A percentile compares a stretch with the other conserved stretches of the same genome.
Conservation (phyloP, 768 basidiomycete species). For the Termitomyces bulborhizus region DNA sequence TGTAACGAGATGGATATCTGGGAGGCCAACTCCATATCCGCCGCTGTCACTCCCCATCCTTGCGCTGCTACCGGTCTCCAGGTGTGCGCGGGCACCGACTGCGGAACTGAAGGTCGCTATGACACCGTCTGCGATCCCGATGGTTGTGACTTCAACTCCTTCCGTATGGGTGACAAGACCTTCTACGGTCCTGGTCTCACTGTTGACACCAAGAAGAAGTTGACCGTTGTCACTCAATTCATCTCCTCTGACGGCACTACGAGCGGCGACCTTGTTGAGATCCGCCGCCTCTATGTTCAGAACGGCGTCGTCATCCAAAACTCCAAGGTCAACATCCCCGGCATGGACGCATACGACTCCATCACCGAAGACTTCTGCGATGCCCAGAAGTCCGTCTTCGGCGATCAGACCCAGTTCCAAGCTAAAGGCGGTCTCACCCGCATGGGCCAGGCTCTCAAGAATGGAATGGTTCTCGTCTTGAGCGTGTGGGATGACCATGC, state of each 20-base stretch:
- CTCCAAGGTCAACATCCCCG: constrained; percentile 28
- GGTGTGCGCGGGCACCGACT: constrained; percentile 34
- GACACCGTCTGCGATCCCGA: constrained; percentile 17
- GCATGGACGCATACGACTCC: constrained; percentile 25
- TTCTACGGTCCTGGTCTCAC: constrained; percentile 44
- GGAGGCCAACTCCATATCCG: constrained; percentile 48
- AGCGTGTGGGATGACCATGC: constrained; percentile 37
- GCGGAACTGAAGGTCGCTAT: constrained; percentile 30
- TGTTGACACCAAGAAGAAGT: constrained; percentile 42
- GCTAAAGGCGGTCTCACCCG: constrained; percentile 33
- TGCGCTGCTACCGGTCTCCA: constrained; percentile 34
- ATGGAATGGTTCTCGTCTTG: constrained; percentile 38
- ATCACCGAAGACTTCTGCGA: constrained; percentile 7
- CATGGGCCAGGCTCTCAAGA: constrained; percentile 28
- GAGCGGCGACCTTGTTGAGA: constrained; percentile 42
- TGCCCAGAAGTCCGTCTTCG: constrained; percentile 36
- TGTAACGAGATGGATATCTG: constrained; percentile 57
- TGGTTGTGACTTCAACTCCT: constrained; percentile 57
- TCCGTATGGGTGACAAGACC: constrained; percentile 39
- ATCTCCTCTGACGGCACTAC: constrained; percentile 39
- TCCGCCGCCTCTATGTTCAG: constrained; percentile 18
- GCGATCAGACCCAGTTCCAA: constrained; percentile 37
- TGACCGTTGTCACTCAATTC: constrained; percentile 59
- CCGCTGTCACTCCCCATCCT: constrained; percentile 49
- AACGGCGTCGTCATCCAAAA: neutral